Conservation (phyloP, 2,329 filamentous ascomycete genomes). For the Botrytis cinerea region DNA sequence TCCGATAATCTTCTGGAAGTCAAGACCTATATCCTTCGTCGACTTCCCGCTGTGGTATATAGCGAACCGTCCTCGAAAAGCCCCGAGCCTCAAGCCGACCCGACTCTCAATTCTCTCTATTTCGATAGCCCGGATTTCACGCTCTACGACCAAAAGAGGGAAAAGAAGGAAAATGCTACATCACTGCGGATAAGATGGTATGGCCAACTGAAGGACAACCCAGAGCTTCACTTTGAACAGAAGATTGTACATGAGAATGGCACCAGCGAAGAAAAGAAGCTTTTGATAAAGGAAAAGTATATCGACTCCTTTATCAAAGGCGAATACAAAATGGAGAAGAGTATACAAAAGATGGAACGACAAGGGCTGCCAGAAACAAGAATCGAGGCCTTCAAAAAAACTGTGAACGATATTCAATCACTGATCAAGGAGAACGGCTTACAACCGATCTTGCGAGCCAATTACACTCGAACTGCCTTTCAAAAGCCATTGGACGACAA, state of each 20-base stretch:
- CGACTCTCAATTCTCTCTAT: constrained; percentile 92
- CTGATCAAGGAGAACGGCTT: constrained; percentile 78
- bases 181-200: constrained; percentile 92
- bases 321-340: constrained; percentile 91
- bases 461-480: constrained; percentile 93
- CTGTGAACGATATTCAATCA: constrained; percentile 74
- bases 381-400: constrained; percentile 68
- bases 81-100: constrained; percentile 77
- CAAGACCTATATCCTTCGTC: constrained; percentile 91
- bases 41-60: constrained; percentile 88
- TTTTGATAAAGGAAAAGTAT: constrained; percentile 93
- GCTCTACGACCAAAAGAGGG: constrained; percentile 83
- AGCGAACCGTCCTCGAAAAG: constrained; percentile 84
- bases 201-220: constrained; percentile 75
- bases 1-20: constrained; percentile 94
- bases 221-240: constrained; percentile 84
- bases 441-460: constrained; percentile 83
- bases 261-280: constrained; percentile 74
- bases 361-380: constrained; percentile 67
- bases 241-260: constrained; percentile 80
- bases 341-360: constrained; percentile 80
- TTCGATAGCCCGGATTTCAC: constrained; percentile 88
- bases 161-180: constrained; percentile 70
- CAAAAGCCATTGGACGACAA: constrained; percentile 92
- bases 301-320: constrained; percentile 83